Base-by-base conservation (phyloP, 1,284 basidiomycete genomes). In the Austroboletus sp. region DNA sequence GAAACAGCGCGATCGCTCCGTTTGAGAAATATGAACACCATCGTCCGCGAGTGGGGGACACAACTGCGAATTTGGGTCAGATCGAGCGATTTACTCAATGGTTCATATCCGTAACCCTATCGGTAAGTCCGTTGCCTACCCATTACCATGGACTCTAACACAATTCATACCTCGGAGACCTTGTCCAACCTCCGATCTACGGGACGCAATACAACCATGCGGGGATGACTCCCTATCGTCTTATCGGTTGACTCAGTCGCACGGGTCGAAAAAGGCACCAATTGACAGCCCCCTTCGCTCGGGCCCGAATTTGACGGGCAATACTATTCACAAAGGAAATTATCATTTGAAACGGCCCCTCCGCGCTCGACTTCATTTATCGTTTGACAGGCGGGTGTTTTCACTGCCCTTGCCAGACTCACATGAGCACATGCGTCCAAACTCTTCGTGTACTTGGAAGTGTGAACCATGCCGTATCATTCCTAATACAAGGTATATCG, bases 401-500 rank as follows among this genome's bases (percentile, higher is more conserved):
- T 11, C 33, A 34, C 17, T 19, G 3, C 44, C 37, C 46, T 44
- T 46, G 37, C 19, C 21, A 41, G 21, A 27, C 40, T 36, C 46
- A 32, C 40, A 46, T 39, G 45, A 13, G 8, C 30, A 37, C 19
- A 13, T 36, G 17, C 32, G 25, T 36, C 46, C 16, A 44, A 46
- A n/a, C 16, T 17, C 36, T 40, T 41, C 49, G 38, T 37, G 25
- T 21, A 33, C 11, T 35, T 44, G 30, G 33, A 42, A 45, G 36
- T 45, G 50, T 48, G 45, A 57, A 46, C 40, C 37, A 53, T 60
- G 57, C 57, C 59, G 57, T 59, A 58, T 31, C 21, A 27, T 46
- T 47, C 26, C 61, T 27, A 56, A 56, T 60, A 63, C 48, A 49
- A 58, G 57, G 17, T 42, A 63, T 63, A 59, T 59, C 31, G 30